phyloP scores from a whole-genome alignment of 2,329 filamentous ascomycete genomes.

The Beauveria sp. region DNA sequence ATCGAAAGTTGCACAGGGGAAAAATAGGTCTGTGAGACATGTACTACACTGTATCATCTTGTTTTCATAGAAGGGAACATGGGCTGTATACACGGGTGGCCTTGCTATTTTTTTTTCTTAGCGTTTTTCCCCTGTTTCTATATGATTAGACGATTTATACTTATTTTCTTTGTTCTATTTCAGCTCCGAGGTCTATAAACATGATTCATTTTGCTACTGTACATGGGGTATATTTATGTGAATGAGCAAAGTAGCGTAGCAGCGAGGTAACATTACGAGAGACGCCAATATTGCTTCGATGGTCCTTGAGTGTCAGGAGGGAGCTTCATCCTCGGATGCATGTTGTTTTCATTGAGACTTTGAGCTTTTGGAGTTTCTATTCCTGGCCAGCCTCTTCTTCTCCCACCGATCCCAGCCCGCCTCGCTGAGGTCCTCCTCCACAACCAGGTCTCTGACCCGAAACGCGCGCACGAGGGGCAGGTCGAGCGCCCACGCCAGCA shows the following conservation, averaged over 20 bases:
- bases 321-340: neutral
- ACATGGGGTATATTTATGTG: neutral
- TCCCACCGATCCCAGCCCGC: conserved; percentile 94
- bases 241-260: neutral
- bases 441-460: conserved; percentile 72
- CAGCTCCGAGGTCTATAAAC: neutral
- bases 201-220: neutral
- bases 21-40: neutral
- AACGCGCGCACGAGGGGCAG: conserved; percentile 56
- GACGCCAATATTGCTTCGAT: neutral
- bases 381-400: conserved; percentile 32
- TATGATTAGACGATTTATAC: conserved; percentile 1
- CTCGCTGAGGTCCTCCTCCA: conserved; percentile 82
- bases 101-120: neutral
- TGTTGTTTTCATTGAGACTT: conserved; percentile 11
- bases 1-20: neutral
- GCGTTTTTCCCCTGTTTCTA: neutral
- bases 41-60: conserved; percentile 1
- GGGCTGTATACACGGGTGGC: neutral
- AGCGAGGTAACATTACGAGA: neutral
- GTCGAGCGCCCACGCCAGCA: conserved; percentile 66
- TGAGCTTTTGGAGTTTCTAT: conserved; percentile 23
- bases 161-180: neutral
- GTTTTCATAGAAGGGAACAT: neutral
- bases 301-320: neutral